A percentile compares a stretch with the other conserved stretches of the same genome.
Conservation (phyloP, 2,329 filamentous ascomycete genomes). For the Alternaria sp. region DNA sequence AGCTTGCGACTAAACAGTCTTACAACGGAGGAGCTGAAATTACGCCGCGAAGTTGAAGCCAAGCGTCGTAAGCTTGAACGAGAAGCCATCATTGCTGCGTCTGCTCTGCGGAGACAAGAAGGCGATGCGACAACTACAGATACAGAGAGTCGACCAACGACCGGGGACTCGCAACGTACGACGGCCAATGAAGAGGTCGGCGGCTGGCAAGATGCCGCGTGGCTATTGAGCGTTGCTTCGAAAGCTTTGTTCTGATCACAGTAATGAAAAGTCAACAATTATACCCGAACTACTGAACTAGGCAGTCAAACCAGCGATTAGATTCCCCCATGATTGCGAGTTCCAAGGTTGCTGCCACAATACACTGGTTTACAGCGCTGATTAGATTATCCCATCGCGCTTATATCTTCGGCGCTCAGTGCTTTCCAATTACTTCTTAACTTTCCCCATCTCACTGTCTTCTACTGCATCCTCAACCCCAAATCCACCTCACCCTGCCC, state of each 20-base stretch:
- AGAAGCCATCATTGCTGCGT: slow-evolving; percentile 44
- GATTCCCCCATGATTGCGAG: not conserved
- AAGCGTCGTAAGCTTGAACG: slow-evolving; percentile 45
- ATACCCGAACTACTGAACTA: not conserved
- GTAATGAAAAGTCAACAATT: not conserved
- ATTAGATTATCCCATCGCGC: not conserved
- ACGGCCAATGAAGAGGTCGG: slow-evolving; percentile 45
- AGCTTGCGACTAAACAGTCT: slow-evolving; percentile 32
- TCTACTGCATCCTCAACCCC: not conserved
- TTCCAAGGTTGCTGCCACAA: not conserved
- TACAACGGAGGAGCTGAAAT: slow-evolving; percentile 46
- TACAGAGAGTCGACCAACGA: slow-evolving; percentile 19
- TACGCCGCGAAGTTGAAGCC: slow-evolving; percentile 47
- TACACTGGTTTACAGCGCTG: not conserved
- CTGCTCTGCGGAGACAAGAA: slow-evolving; percentile 17
- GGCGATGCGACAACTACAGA: slow-evolving; percentile 11
- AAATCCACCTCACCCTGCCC: not conserved
- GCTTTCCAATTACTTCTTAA: not conserved
- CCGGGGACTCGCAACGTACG: slow-evolving; percentile 15
- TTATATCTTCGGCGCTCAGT: not conserved
- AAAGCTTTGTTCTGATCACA: slow-evolving; percentile 49
- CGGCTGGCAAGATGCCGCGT: slow-evolving; percentile 65
- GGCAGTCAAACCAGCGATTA: not conserved
- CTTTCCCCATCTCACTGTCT: not conserved
- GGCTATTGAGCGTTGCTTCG: slow-evolving; percentile 61